Base-by-base conservation (phyloP, 257 asterid genomes). In the Solanum ossicruentum region DNA sequence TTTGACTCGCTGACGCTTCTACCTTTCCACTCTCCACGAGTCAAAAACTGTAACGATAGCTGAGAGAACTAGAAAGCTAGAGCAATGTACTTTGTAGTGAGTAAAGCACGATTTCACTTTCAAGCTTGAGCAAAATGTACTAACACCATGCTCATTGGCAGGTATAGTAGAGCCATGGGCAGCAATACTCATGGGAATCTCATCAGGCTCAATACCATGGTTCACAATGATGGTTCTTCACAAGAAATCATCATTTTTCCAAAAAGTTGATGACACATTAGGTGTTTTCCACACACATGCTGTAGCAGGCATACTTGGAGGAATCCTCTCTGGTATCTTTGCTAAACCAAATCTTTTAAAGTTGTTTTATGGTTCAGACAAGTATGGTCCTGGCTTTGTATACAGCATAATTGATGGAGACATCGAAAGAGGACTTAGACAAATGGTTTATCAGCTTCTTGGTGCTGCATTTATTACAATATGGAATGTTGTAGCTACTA, bases 81-180 rank as follows among this genome's bases (percentile, higher is more conserved):
- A 36, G 41, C 41, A 6, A 4, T 36, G 6, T 36, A 36, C 41
- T 36, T 32, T 36, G 41, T 36, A 36, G 41, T 5, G 41, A 36
- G 41, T 36, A 36, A 36, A 36, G 41, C 4, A 36, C 41, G 41
- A 36, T 36, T 36, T 36, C 41, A 36, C 41, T 36, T 5, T 36
- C 41, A 36, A 36, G 15, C 28, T 28, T 28, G 45, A 66, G 41
- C n/a, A 8, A 32, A 67, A 8, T 67, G 23, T 67, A 47, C 75
- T 16, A 32, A 32, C 47, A 67, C 49, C 23, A 69, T 69, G 78
- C 51, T 69, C 26, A 67, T 32, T 87, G 32, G 49, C 86, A 93
- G 97, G 98, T 26, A 85, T 94, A n/a, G 96, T 94, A 20, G 93
- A 92, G 16, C 80, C 95, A 32, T 93, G 97, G 97, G 96, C 98